Evolutionary conservation across 495 filamentous ascomycete species (phyloP).

Genomic region (Hyaloscypha finlandica): DNA sequence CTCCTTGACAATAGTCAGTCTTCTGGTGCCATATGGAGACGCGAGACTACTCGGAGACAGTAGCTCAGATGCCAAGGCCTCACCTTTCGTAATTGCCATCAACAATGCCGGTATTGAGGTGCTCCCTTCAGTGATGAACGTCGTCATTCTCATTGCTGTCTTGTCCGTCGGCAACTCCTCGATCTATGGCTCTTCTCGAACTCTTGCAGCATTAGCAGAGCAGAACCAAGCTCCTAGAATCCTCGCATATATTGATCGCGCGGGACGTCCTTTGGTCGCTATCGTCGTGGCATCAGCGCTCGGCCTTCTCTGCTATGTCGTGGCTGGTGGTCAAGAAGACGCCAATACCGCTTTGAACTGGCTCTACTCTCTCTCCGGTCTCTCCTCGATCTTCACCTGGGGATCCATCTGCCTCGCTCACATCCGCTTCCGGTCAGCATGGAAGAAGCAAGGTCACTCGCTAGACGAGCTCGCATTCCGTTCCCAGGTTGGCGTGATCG

Average conservation of each 20-base stretch:
- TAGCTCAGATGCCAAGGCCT: slow-evolving; percentile 67
- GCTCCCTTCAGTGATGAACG: slow-evolving; percentile 84
- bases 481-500: slow-evolving; percentile 77
- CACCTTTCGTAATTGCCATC: slow-evolving; percentile 90
- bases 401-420: slow-evolving; percentile 84
- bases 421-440: slow-evolving; percentile 88
- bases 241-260: slow-evolving; percentile 80
- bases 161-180: slow-evolving; percentile 86
- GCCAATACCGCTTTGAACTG: slow-evolving; percentile 69
- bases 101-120: slow-evolving; percentile 73
- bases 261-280: slow-evolving; percentile 75
- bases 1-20: slow-evolving; percentile 62
- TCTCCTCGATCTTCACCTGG: slow-evolving; percentile 94
- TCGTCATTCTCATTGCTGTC: slow-evolving; percentile 85
- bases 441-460: slow-evolving; percentile 70
- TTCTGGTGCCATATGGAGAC: slow-evolving; percentile 58
- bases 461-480: slow-evolving; percentile 78
- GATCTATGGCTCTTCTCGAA: slow-evolving; percentile 85
- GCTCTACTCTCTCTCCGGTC: slow-evolving; percentile 88
- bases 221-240: slow-evolving; percentile 77
- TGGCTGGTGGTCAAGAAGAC: slow-evolving; percentile 62
- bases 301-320: slow-evolving; percentile 80
- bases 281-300: slow-evolving; percentile 68
- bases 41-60: slow-evolving; percentile 50
- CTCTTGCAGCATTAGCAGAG: slow-evolving; percentile 83